Evolutionary conservation across 2,329 filamentous ascomycete genomes (phyloP).

Genomic region (Elsinoe australis): DNA sequence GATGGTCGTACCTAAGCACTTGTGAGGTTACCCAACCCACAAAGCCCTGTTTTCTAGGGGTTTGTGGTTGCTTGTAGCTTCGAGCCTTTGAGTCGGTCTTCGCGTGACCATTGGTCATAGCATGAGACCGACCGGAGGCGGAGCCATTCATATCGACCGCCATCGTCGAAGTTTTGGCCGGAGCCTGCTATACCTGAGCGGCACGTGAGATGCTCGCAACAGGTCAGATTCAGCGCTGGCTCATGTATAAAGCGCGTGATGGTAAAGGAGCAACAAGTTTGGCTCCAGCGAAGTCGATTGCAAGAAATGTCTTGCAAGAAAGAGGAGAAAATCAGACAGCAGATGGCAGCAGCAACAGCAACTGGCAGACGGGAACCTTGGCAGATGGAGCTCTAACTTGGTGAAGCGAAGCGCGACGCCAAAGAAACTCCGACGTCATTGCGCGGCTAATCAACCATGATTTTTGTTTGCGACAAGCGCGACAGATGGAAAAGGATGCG

Average conservation of each 20-base stretch:
- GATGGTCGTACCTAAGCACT: conserved; percentile 9
- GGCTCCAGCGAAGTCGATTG: too few relatives aligned
- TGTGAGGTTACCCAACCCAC: conserved; percentile 16
- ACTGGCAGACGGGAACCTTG: neutral
- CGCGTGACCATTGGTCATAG: conserved; percentile 16
- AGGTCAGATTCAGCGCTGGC: neutral
- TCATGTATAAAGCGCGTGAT: neutral
- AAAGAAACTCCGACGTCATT: neutral
- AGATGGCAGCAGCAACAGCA: neutral
- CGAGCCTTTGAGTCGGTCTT: neutral
- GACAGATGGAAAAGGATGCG: too few relatives aligned
- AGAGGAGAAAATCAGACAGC: neutral
- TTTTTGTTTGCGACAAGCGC: too few relatives aligned
- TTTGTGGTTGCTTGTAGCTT: neutral
- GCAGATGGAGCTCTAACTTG: too few relatives aligned
- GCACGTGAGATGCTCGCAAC: conserved; percentile 11
- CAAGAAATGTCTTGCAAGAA: too few relatives aligned
- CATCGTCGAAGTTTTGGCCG: conserved; percentile 14
- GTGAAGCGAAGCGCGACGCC: neutral
- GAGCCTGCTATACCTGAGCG: neutral
- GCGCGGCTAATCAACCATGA: neutral
- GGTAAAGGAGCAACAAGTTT: too few relatives aligned
- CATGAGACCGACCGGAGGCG: conserved; percentile 7
- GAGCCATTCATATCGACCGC: conserved; percentile 17
- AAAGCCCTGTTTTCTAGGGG: conserved; percentile 16